Conservation (phyloP, 495 filamentous ascomycete species). For the Filosporella fistucella region DNA sequence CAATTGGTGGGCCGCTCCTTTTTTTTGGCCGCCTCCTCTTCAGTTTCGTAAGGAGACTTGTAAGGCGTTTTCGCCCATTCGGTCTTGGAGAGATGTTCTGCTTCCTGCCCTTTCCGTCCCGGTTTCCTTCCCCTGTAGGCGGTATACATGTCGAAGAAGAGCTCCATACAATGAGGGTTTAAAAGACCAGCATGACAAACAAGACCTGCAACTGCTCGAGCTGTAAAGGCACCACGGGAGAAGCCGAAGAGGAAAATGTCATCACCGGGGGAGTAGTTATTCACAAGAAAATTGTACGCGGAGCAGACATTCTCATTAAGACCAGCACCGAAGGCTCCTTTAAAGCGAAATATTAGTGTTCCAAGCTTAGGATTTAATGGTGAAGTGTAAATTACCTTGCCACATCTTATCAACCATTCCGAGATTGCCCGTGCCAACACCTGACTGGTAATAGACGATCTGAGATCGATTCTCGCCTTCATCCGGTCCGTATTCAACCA, state of each 20-base stretch:
- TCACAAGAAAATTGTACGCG: constrained; percentile 59
- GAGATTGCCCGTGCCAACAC: constrained; percentile 39
- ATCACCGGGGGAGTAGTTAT: constrained; percentile 61
- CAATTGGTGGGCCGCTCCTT: background rate
- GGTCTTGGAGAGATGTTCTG: background rate
- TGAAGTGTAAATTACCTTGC: constrained; percentile 9
- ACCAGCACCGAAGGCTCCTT: constrained; percentile 44
- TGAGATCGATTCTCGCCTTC: constrained; percentile 32
- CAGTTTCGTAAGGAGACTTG: constrained; percentile 11
- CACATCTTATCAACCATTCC: constrained; percentile 22
- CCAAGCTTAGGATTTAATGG: background rate
- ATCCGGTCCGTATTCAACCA: constrained; percentile 22
- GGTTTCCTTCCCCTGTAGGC: constrained; percentile 5
- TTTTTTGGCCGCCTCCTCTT: constrained; percentile 10
- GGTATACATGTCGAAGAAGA: constrained; percentile 50
- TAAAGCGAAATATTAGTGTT: background rate
- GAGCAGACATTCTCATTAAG: constrained; percentile 54
- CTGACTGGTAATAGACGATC: constrained; percentile 51
- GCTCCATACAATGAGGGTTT: constrained; percentile 55
- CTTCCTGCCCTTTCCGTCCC: background rate
- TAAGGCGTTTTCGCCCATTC: constrained; percentile 21
- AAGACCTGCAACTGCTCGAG: constrained; percentile 57
- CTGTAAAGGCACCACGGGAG: constrained; percentile 68
- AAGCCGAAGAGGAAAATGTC: constrained; percentile 69
- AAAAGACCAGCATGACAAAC: constrained; percentile 57